Conservation (phyloP, 1,139 yeast genomes). For the Debaryomycetaceae sp. region DNA sequence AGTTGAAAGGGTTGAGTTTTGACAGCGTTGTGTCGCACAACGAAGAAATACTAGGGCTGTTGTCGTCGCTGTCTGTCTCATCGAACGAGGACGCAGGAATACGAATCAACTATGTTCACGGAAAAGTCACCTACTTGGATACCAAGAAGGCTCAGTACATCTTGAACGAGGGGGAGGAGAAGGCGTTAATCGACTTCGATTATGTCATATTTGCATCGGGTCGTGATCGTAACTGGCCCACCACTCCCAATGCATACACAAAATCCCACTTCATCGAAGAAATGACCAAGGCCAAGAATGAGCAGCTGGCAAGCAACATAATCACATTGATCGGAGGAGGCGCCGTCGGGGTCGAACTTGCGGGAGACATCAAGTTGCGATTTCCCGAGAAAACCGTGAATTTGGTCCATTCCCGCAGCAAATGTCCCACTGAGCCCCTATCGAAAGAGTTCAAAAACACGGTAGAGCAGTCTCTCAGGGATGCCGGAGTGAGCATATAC, state of each 20-base stretch:
- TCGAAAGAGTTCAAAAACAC: slow-evolving; percentile 20
- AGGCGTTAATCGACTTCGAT: slow-evolving; percentile 29
- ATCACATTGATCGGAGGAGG: slow-evolving; percentile 38
- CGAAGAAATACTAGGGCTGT: slow-evolving; percentile 2
- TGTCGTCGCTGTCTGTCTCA: background rate
- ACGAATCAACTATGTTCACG: slow-evolving; percentile 28
- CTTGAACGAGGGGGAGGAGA: slow-evolving; percentile 9
- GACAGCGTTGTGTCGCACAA: slow-evolving; percentile 19
- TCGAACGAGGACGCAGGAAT: slow-evolving; percentile 10
- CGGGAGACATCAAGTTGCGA: slow-evolving; percentile 31
- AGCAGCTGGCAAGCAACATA: slow-evolving; percentile 13
- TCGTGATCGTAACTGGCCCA: slow-evolving; percentile 44
- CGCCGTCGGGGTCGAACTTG: slow-evolving; percentile 40
- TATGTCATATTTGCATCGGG: slow-evolving; percentile 43
- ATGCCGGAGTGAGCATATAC: slow-evolving; percentile 8
- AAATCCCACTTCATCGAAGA: slow-evolving; percentile 19
- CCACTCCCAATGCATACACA: slow-evolving; percentile 36
- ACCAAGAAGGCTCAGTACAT: slow-evolving; percentile 15
- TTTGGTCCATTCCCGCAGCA: slow-evolving; percentile 29
- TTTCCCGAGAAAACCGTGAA: slow-evolving; percentile 25
- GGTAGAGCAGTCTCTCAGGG: slow-evolving; percentile 16
- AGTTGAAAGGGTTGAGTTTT: slow-evolving; percentile 21
- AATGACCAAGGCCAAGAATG: slow-evolving; percentile 20
- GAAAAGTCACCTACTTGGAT: slow-evolving; percentile 21
- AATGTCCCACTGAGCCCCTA: slow-evolving; percentile 32